A percentile compares a stretch with the other conserved stretches of the same genome.
Evolutionary conservation across 208 protist species (phyloP).

Genomic region (Trypanosoma avium): DNA sequence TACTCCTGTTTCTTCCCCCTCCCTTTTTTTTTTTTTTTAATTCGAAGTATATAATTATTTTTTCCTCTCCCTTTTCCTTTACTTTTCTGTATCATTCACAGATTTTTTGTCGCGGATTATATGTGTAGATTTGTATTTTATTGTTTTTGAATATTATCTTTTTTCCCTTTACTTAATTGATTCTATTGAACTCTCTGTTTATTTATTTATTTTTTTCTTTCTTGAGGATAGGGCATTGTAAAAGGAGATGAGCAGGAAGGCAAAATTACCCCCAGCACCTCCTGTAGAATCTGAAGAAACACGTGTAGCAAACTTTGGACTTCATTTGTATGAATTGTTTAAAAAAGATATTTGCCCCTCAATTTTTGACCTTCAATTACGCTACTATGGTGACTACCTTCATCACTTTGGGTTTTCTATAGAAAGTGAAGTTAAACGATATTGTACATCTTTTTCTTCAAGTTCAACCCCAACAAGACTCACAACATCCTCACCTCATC

Average conservation of each 20-base stretch:
- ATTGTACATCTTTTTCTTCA: background rate
- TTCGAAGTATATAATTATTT: constrained; percentile 21
- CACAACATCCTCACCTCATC: background rate
- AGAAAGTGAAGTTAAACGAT: constrained; percentile 37
- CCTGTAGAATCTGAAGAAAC: constrained; percentile 15
- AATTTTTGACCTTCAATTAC: constrained; percentile 45
- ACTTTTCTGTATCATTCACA: too few species aligned
- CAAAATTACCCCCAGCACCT: background rate
- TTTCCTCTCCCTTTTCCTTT: constrained; percentile 1
- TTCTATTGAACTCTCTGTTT: background rate
- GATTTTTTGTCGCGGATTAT: too few species aligned
- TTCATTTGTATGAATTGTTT: constrained; percentile 42
- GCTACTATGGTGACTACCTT: constrained; percentile 75
- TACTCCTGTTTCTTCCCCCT: constrained; percentile 6
- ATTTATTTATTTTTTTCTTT: constrained; percentile 21
- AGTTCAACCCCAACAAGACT: background rate
- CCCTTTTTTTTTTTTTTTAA: constrained; percentile 4
- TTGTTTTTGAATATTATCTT: background rate
- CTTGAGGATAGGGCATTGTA: too few species aligned
- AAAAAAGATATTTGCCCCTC: constrained; percentile 11
- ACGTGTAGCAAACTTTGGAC: constrained; percentile 40
- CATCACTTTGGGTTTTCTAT: constrained; percentile 86
- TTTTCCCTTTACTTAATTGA: constrained; percentile 12
- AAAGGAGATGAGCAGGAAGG: constrained; percentile 1
- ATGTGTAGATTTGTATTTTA: too few species aligned